phyloP scores from a whole-genome alignment of 75 land plant species.

The Ceratopteris richardii region DNA sequence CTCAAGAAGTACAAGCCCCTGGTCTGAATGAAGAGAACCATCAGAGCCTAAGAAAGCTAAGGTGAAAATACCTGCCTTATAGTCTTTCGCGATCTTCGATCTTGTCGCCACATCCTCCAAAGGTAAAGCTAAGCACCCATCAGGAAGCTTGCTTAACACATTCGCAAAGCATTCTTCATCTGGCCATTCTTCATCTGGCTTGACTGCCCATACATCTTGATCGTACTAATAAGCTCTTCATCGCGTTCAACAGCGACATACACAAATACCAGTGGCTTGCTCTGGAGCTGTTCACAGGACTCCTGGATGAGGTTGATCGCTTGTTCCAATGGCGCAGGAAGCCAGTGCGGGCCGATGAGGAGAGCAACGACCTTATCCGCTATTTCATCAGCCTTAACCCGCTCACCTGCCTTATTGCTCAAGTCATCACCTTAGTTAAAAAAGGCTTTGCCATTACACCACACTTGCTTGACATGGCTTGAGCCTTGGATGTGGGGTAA shows the following conservation, averaged over 20 bases:
- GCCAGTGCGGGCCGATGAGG: constrained; percentile 29
- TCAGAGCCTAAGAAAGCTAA: constrained; percentile 18
- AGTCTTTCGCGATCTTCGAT: not conserved
- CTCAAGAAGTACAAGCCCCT: constrained; percentile 13
- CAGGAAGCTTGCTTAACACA: constrained; percentile 13
- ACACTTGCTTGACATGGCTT: too few relatives aligned
- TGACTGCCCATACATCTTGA: constrained; percentile 11
- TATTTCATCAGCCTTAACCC: constrained; percentile 10
- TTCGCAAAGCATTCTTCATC: constrained; percentile 16
- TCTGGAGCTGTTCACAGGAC: constrained; percentile 14
- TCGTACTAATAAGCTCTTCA: constrained; percentile 11
- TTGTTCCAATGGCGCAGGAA: constrained; percentile 12
- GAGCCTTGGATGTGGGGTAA: too few relatives aligned
- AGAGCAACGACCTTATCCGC: constrained; percentile 9
- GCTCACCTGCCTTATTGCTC: not conserved
- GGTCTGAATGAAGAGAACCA: constrained; percentile 12
- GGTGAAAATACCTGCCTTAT: constrained; percentile 12
- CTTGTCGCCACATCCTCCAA: constrained; percentile 6
- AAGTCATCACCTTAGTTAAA: not conserved
- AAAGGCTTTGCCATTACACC: not conserved
- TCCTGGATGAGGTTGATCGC: constrained; percentile 1
- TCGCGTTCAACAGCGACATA: constrained; percentile 25
- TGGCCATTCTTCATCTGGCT: constrained; percentile 7
- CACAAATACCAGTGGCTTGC: constrained; percentile 11
- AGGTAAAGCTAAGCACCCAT: constrained; percentile 23